Evolutionary conservation across 2,329 filamentous ascomycete genomes (phyloP), one percentile per base, ranked within the genome.

Genomic region (Penicillium sp.): DNA sequence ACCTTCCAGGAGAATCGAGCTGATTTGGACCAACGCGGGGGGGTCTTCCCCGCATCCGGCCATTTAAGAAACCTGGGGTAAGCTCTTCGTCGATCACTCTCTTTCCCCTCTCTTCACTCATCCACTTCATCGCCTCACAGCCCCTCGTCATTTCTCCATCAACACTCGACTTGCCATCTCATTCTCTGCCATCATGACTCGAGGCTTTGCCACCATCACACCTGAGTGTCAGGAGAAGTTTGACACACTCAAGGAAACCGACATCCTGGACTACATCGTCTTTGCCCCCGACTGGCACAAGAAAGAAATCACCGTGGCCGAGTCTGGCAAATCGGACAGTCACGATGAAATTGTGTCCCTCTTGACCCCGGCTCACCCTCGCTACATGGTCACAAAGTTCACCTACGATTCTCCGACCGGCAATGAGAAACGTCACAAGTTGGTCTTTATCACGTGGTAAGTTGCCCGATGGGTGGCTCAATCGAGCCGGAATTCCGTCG

Each of bases 401-500:
- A 44, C 44, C 12, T 57, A 57, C 39, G 49, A 52, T 13, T 54
- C 49, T 11, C 53, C 53, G 0, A 40, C 41, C 9, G 55, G 51
- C 6, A 47, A 52, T 46, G 49, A 46, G 9, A 45, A 45, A 40
- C 44, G 55, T 40, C 48, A 49, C 44, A 57, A 57, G 32, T 40
- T 57, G 24, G 55, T 50, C 13, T 54, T 57, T 27, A 54, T 57
- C 43, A 57, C 55, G 11, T 57, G 55, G 55, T 57, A 52, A 26
- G 55, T 47, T 39, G 13, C 46, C 29, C 40, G 41, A 13, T 18
- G 35, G 13, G 35, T 28, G 32, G 5, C 11, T 6, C n/a, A 9
- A 26, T 8, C 5, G 5, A 18, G 18, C 18, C 18, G 18, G 18
- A 3, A 18, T 18, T 18, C 18, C 2, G 18, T 18, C 18, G 18